Conservation (phyloP, 2,329 filamentous ascomycete genomes). For the Davidsoniella australis region DNA sequence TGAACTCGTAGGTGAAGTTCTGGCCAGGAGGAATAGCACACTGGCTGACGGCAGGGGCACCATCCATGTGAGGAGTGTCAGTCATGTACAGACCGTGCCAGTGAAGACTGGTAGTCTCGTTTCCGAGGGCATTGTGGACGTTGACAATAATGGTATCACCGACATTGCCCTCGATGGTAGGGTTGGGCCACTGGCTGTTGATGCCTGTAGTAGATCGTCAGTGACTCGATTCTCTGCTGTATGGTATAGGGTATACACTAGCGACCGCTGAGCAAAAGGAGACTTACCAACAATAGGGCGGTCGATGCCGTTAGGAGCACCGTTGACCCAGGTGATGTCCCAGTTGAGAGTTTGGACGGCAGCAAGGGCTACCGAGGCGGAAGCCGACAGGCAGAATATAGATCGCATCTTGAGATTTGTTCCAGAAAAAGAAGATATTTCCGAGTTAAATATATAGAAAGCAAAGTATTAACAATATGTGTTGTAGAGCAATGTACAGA, state of each 20-base stretch:
- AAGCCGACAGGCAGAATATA: not conserved
- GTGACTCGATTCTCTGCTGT: not conserved
- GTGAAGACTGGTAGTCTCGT: conserved; percentile 33
- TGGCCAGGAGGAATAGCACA: conserved; percentile 34
- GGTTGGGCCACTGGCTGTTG: conserved; percentile 5
- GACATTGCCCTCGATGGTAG: conserved; percentile 1
- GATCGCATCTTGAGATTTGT: conserved; percentile 1
- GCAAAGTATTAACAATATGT: not conserved
- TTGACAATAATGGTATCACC: conserved; percentile 31
- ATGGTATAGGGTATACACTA: not conserved
- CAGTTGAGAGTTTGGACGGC: conserved; percentile 10
- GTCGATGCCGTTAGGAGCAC: conserved; percentile 11
- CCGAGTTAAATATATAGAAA: not conserved
- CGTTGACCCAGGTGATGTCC: conserved; percentile 12
- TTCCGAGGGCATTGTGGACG: conserved; percentile 32
- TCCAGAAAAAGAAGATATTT: not conserved
- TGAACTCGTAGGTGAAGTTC: conserved; percentile 36
- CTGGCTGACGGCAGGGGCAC: conserved; percentile 36
- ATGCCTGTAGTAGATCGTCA: conserved; percentile 21
- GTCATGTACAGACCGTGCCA: conserved; percentile 44
- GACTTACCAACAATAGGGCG: conserved; percentile 14
- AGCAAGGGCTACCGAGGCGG: conserved; percentile 6
- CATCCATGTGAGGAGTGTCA: conserved; percentile 40
- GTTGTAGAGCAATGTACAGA: not conserved
- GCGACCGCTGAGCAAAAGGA: not conserved